phyloP scores from a whole-genome alignment of 805 yeast species.

The Wickerhamiella spandovensis region DNA sequence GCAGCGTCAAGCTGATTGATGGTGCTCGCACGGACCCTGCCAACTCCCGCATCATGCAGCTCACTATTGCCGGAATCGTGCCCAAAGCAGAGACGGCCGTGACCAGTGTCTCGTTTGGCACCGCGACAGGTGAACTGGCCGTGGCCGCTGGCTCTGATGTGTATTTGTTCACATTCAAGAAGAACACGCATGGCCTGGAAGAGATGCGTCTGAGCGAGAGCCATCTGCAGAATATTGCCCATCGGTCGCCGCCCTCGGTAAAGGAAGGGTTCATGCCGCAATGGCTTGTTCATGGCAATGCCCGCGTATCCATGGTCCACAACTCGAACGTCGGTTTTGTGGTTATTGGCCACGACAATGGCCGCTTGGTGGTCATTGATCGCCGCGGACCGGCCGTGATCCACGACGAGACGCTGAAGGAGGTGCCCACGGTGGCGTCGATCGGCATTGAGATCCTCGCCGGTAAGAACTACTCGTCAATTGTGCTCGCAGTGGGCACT shows the following conservation, averaged over 20 bases:
- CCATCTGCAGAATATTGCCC: slow-evolving; percentile 33
- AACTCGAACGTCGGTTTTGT: slow-evolving; percentile 75
- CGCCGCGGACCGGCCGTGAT: slow-evolving; percentile 61
- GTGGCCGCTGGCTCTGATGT: slow-evolving; percentile 57
- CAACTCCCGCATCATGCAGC: slow-evolving; percentile 45
- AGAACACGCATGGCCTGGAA: slow-evolving; percentile 27
- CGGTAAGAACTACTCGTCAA: slow-evolving; percentile 57
- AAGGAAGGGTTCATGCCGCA: slow-evolving; percentile 53
- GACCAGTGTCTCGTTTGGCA: slow-evolving; percentile 54
- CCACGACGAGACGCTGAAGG: slow-evolving; percentile 24
- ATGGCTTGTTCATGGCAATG: slow-evolving; percentile 32
- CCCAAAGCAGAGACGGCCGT: slow-evolving; percentile 34
- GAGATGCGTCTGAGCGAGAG: slow-evolving; percentile 10
- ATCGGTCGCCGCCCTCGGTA: slow-evolving; percentile 37
- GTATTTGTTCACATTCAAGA: slow-evolving; percentile 57
- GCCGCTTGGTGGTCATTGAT: slow-evolving; percentile 65
- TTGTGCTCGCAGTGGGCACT: slow-evolving; percentile 65
- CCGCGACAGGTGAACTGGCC: slow-evolving; percentile 62
- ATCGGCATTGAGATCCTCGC: slow-evolving; percentile 55
- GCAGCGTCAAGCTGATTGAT: slow-evolving; percentile 70
- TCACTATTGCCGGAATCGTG: slow-evolving; percentile 34
- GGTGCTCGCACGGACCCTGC: slow-evolving; percentile 62
- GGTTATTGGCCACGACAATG: slow-evolving; percentile 63
- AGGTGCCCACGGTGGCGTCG: slow-evolving; percentile 31
- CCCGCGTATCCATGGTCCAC: slow-evolving; percentile 45